These are phyloP conservation scores for Trichosporon sp. DNA, from an alignment of 1,284 basidiomycete species.

Conservation along the genomic window DNA sequence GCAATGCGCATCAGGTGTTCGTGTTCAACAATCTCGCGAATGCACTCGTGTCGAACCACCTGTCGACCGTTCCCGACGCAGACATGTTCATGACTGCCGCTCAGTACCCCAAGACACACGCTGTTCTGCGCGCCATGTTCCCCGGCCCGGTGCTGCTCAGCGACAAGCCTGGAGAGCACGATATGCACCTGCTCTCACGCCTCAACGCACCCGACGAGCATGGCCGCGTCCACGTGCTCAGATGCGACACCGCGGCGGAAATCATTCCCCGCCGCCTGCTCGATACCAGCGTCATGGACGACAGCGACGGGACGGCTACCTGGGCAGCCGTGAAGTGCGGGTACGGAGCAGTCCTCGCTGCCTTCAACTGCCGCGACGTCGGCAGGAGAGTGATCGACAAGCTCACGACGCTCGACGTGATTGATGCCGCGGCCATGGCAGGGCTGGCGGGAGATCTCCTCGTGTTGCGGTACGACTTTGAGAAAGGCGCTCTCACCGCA, in stretches of 20 bases:
- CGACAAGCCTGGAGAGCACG: slow-evolving; percentile 24
- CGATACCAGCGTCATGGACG: slow-evolving; percentile 4
- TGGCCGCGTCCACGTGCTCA: slow-evolving; percentile 1
- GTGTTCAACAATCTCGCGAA: slow-evolving; percentile 28
- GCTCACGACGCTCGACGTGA: slow-evolving; percentile 5
- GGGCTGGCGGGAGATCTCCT: background rate
- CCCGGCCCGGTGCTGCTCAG: slow-evolving; percentile 34
- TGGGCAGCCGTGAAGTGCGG: slow-evolving; percentile 3
- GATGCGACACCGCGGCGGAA: background rate
- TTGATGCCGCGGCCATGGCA: background rate
- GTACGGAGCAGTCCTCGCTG: background rate
- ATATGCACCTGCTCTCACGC: slow-evolving; percentile 15
- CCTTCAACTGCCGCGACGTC: slow-evolving; percentile 7
- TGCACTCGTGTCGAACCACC: slow-evolving; percentile 26
- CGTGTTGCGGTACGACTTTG: background rate
- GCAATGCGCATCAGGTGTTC: slow-evolving; percentile 25
- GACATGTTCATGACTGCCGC: slow-evolving; percentile 37
- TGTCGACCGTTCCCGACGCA: slow-evolving; percentile 30
- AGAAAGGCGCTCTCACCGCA: background rate
- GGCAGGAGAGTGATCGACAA: background rate
- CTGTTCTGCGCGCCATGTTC: slow-evolving; percentile 27
- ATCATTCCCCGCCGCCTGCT: background rate
- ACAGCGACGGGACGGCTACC: slow-evolving; percentile 6
- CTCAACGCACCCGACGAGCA: slow-evolving; percentile 9
- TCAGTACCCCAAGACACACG: slow-evolving; percentile 26